Evolutionary conservation across 441 rosid species (phyloP), one percentile per base, ranked within the genome.

Genomic region (Capsella rubella): DNA sequence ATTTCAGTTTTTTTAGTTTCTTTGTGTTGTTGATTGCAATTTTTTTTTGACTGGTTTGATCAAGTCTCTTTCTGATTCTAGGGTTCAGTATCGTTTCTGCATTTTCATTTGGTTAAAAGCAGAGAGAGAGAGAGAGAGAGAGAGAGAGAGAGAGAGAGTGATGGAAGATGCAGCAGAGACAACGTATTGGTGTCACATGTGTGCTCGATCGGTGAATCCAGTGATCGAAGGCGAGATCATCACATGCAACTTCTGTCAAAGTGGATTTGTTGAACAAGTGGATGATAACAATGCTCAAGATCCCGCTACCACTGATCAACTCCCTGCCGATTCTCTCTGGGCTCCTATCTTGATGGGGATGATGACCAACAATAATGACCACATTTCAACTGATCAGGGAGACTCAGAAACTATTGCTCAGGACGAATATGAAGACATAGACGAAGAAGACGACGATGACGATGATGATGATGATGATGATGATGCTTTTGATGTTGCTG

Each of bases 331-430:
- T 57, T 84, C 96, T 63, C 84, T 91, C 3, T 93, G 91, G 98
- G 89, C 89, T 40, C 93, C 98, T 0, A 73, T 91, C 72, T 84
- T 93, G 82, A 86, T 90, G 15, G 90, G 91, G 50, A 86, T 93
- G 94, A 83, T 91, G 83, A 89, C 85, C 37, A 83, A 80, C 69
- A 76, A 81, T 71, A 76, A 81, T 6, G 85, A 70, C 37, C 82
- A 85, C 5, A 72, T 78, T 25, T 72, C 86, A 51, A 82, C 89
- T 63, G 42, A 72, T 15, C 83, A 87, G 66, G 80, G 77, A 40
- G 42, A 55, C 12, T 72, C 71, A 0, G 85, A 71, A 6, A 69
- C 72, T 51, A 27, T 15, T 56, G 90, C 76, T 40, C 90, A 84
- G 2, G 45, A 52, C 2, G 35, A 15, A 2, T 39, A 32, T 6